Base-by-base conservation (phyloP, 2,329 filamentous ascomycete genomes). In the Cordyceps farinosa region DNA sequence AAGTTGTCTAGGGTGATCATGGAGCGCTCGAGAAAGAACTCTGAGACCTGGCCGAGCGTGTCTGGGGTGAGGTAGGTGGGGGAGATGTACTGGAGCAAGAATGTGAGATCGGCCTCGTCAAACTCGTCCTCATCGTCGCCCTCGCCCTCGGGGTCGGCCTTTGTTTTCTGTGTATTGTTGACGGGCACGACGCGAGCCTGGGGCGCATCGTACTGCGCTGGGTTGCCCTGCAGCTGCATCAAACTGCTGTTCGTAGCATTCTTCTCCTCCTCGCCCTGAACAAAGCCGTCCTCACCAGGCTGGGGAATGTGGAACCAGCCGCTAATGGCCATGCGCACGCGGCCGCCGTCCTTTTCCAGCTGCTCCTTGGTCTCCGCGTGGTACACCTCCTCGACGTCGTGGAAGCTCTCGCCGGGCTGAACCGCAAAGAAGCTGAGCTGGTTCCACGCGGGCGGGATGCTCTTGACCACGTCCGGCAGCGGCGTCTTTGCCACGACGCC, bases 251-350 rank as follows among this genome's bases (percentile, higher is more conserved):
- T 92, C 74, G 92, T 89, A 13, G 91, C 91, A 66, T 96, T 86
- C 73, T 89, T 90, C 79, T 96, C 92, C 75, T 98, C 94, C 61
- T 95, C 83, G 4, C 94, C 95, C 72, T 90, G 81, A 69, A 96
- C 87, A 70, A 90, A 99, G 50, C 95, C 95, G 32, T 96, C 92
- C 75, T 99, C 95, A 62, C 94, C 94, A 69, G 90, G 79, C 77
- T 99, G 95, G 0, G 95, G 95, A 67, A 99, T 98, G 76, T 99
- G 95, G 76, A 96, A 99, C 95, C 95, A 99, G 59, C 95, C 95
- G 73, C 92, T 97, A 72, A 99, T 97, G 57, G 95, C 95, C 94
- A 99, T 98, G 68, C 95, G 88, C 55, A 97, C 87, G 54, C 91
- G 86, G 1, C 89, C 89, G 22, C 89, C 89, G 64, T 93, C 85